Conservation (phyloP, 2,329 filamentous ascomycete genomes). For the Nemania sp. region DNA sequence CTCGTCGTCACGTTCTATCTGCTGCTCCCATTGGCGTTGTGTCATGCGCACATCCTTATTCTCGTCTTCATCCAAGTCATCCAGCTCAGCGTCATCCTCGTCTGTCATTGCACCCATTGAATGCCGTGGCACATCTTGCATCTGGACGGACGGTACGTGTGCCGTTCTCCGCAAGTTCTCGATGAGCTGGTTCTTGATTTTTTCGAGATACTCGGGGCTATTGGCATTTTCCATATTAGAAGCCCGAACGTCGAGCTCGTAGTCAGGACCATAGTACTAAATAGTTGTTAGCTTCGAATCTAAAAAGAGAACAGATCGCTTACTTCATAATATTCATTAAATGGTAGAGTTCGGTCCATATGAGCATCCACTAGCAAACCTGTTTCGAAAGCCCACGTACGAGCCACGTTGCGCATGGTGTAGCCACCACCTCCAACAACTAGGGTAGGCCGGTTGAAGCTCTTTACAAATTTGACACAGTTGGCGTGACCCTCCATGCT, state of each 20-base stretch:
- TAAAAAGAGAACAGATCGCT: constrained; percentile 58
- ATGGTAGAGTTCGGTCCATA: constrained; percentile 86
- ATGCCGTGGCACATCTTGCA: constrained; percentile 79
- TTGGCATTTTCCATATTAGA: constrained; percentile 94
- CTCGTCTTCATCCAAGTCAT: constrained; percentile 83
- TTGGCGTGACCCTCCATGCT: constrained; percentile 97
- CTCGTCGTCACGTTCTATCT: constrained; percentile 80
- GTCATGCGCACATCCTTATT: constrained; percentile 87
- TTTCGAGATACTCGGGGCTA: constrained; percentile 82
- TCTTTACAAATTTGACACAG: constrained; percentile 92
- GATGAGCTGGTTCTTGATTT: constrained; percentile 82
- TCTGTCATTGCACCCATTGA: constrained; percentile 73
- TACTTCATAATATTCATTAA: constrained; percentile 93
- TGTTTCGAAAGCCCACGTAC: constrained; percentile 97
- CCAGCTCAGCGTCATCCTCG: constrained; percentile 73
- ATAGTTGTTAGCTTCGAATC: constrained; percentile 53
- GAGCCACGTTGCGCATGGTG: constrained; percentile 95
- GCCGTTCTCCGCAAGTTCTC: constrained; percentile 90
- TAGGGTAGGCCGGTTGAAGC: constrained; percentile 85
- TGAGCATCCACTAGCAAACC: constrained; percentile 86
- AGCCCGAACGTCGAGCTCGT: constrained; percentile 88
- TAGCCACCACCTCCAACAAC: constrained; percentile 96
- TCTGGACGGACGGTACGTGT: constrained; percentile 89
- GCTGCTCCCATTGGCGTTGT: constrained; percentile 84
- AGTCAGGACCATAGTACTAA: constrained; percentile 91